Conservation (phyloP, 2,329 filamentous ascomycete species). For the Bipolaris cookei region DNA sequence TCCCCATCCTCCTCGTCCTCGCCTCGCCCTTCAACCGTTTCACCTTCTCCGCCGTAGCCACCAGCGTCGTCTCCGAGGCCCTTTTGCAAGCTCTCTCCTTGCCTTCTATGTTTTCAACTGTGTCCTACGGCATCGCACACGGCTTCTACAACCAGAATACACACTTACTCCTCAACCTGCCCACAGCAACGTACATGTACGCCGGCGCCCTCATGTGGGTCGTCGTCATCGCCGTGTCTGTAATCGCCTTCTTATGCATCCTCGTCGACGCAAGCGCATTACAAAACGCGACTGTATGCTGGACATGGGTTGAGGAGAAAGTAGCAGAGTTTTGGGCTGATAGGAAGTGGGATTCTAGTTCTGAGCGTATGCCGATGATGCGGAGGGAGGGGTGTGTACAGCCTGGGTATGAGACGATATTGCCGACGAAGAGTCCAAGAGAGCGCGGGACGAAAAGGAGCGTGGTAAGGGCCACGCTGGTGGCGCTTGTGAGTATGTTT, state of each 20-base stretch:
- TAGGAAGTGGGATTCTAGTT: constrained; percentile 10
- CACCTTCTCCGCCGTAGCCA: constrained; percentile 17
- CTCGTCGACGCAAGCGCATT: neutral
- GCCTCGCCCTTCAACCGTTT: constrained; percentile 17
- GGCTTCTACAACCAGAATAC: constrained; percentile 33
- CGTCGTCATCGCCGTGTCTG: constrained; percentile 13
- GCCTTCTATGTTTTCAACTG: constrained; percentile 33
- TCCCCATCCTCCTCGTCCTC: constrained; percentile 23
- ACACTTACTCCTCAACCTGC: constrained; percentile 14
- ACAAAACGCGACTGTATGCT: neutral
- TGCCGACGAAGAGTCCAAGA: constrained; percentile 2
- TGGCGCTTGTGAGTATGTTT: constrained; percentile 23
- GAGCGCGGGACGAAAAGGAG: constrained; percentile 7
- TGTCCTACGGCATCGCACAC: constrained; percentile 38
- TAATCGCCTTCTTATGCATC: constrained; percentile 13
- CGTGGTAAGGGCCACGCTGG: constrained; percentile 14
- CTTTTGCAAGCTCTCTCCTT: constrained; percentile 34
- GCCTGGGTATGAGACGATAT: constrained; percentile 24
- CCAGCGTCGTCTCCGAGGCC: constrained; percentile 34
- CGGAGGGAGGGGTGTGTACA: constrained; percentile 1
- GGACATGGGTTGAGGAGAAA: constrained; percentile 10
- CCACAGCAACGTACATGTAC: constrained; percentile 39
- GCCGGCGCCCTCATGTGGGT: constrained; percentile 39
- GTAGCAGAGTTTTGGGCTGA: constrained; percentile 12
- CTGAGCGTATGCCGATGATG: constrained; percentile 15